Evolutionary conservation across 805 yeast genomes (phyloP).

Genomic region (Ogataea methylovora): DNA sequence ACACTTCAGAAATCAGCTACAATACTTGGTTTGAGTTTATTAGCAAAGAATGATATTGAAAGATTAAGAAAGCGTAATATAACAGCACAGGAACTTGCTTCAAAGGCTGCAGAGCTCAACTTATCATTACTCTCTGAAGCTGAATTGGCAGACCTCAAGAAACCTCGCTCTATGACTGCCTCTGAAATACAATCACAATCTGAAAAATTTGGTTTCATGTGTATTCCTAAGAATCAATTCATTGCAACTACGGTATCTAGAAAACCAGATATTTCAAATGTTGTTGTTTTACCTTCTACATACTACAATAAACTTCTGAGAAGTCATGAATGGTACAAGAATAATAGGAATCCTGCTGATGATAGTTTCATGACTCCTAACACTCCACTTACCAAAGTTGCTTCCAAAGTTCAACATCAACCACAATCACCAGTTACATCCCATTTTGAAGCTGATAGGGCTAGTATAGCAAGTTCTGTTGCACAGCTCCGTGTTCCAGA

Average conservation of each 20-base stretch:
- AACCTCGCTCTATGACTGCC: slow-evolving; percentile 5
- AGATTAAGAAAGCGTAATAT: slow-evolving; percentile 20
- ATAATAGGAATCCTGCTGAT: slow-evolving; percentile 5
- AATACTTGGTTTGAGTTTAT: slow-evolving; percentile 25
- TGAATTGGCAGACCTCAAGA: slow-evolving; percentile 13
- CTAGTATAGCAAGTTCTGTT: not conserved
- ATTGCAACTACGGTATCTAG: slow-evolving; percentile 56
- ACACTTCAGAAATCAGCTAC: slow-evolving; percentile 12
- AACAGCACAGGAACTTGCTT: slow-evolving; percentile 25
- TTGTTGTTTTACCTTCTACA: slow-evolving; percentile 56
- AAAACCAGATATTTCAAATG: slow-evolving; percentile 45
- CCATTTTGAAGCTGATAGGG: not conserved
- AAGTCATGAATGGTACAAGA: slow-evolving; percentile 28
- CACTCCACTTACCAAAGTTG: slow-evolving; percentile 3
- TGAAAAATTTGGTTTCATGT: slow-evolving; percentile 37
- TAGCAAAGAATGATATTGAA: slow-evolving; percentile 25
- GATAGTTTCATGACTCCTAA: not conserved
- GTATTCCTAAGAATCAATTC: slow-evolving; percentile 52
- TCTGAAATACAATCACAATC: slow-evolving; percentile 32
- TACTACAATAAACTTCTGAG: slow-evolving; percentile 54
- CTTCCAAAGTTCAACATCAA: slow-evolving; percentile 1
- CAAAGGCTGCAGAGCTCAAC: slow-evolving; percentile 34
- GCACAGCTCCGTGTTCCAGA: not conserved
- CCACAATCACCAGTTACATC: not conserved
- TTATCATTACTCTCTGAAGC: slow-evolving; percentile 24